These are phyloP conservation scores for Nitzschia sp. DNA, from an alignment of 108 stramenopile genomes.

Conservation along the genomic window DNA sequence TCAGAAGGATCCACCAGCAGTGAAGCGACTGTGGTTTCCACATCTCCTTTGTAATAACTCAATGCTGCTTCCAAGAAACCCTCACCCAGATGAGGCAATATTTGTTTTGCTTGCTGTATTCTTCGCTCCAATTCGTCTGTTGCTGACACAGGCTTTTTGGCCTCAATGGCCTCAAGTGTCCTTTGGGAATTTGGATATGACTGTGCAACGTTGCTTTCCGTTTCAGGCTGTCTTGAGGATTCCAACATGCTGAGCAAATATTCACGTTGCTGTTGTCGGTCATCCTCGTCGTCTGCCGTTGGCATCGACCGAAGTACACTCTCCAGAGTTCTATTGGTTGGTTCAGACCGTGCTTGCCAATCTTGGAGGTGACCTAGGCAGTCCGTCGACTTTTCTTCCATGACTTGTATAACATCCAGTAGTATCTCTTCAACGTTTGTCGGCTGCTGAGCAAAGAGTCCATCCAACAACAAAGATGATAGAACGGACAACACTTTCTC, in stretches of 20 bases:
- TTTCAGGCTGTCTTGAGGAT: slow-evolving; percentile 14
- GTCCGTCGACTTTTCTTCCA: slow-evolving; percentile 39
- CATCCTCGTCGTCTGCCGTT: slow-evolving; percentile 1
- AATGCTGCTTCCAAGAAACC: slow-evolving; percentile 82
- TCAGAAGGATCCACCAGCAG: slow-evolving; percentile 41
- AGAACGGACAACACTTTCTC: slow-evolving; percentile 14
- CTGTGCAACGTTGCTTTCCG: background rate
- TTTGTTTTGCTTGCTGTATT: slow-evolving; percentile 42
- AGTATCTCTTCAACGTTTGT: slow-evolving; percentile 20
- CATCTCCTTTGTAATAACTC: slow-evolving; percentile 60
- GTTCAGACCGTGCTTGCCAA: slow-evolving; percentile 29
- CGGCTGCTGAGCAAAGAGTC: slow-evolving; percentile 15
- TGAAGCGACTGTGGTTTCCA: slow-evolving; percentile 57
- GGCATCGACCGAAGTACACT: slow-evolving; percentile 6
- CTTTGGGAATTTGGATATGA: background rate
- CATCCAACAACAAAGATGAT: slow-evolving; percentile 33
- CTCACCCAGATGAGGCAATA: slow-evolving; percentile 75
- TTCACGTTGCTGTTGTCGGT: slow-evolving; percentile 28
- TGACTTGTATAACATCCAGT: slow-evolving; percentile 30
- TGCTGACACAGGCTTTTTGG: background rate
- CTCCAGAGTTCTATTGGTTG: slow-evolving; percentile 20
- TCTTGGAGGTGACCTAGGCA: slow-evolving; percentile 39
- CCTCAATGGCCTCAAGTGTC: background rate
- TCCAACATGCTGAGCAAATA: slow-evolving; percentile 45
- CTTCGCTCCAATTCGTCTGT: slow-evolving; percentile 40